These are phyloP conservation scores for Colletotrichum tamarilloi DNA, from an alignment of 2,329 filamentous ascomycete species.

Conservation along the genomic window DNA sequence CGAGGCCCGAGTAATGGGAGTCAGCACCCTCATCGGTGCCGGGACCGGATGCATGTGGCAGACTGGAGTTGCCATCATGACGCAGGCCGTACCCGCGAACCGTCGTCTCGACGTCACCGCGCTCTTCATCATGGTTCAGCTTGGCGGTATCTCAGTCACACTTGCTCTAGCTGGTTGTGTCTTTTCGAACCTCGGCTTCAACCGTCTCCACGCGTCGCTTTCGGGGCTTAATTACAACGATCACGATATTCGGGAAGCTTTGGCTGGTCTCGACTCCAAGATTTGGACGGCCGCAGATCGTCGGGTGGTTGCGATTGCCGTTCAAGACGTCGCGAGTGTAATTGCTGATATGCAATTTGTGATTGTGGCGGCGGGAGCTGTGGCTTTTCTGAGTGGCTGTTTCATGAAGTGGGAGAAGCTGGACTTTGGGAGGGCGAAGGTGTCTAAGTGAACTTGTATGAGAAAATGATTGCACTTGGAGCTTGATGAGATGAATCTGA, in stretches of 20 bases:
- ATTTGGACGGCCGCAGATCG: slow-evolving; percentile 38
- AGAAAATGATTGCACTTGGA: too few species aligned
- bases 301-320: slow-evolving; percentile 33
- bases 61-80: slow-evolving; percentile 42
- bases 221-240: slow-evolving; percentile 36
- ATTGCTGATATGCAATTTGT: slow-evolving; percentile 43
- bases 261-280: slow-evolving; percentile 43
- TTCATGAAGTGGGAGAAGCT: slow-evolving; percentile 45
- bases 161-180: slow-evolving; percentile 44
- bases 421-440: slow-evolving; percentile 36
- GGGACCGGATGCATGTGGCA: slow-evolving; percentile 47
- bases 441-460: neutral
- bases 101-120: slow-evolving; percentile 44
- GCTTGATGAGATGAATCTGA: neutral
- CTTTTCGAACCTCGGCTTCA: slow-evolving; percentile 46
- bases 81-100: slow-evolving; percentile 37
- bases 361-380: slow-evolving; percentile 40
- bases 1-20: slow-evolving; percentile 44
- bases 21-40: slow-evolving; percentile 44
- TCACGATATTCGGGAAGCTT: slow-evolving; percentile 41
- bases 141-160: slow-evolving; percentile 42
- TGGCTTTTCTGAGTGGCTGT: slow-evolving; percentile 41
- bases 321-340: slow-evolving; percentile 40
- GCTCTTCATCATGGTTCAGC: slow-evolving; percentile 48
- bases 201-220: slow-evolving; percentile 37